Conservation (phyloP, 768 basidiomycete genomes). For the Leucogyrophana mollusca region DNA sequence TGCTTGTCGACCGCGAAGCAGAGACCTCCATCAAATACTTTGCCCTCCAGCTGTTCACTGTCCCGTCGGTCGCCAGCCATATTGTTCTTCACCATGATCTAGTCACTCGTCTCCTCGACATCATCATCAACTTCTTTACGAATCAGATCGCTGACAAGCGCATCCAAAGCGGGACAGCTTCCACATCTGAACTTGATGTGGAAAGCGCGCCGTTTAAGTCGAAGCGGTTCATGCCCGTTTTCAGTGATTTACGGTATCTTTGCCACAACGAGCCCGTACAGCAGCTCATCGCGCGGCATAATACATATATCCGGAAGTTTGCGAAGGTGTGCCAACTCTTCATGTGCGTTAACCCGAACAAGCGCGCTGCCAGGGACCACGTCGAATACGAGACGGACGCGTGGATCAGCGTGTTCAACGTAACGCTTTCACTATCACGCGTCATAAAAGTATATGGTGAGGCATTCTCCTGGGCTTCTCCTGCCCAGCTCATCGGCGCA, state of each 20-base stretch:
- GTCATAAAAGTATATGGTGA: constrained; percentile 90
- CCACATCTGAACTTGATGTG: constrained; percentile 55
- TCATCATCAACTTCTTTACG: constrained; percentile 91
- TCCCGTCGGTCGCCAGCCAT: constrained; percentile 79
- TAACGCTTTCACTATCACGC: constrained; percentile 85
- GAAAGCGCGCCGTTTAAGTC: constrained; percentile 89
- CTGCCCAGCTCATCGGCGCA: constrained; percentile 61
- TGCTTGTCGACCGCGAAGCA: constrained; percentile 89
- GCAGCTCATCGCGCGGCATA: constrained; percentile 67
- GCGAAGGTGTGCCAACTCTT: constrained; percentile 83
- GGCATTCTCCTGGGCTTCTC: constrained; percentile 61
- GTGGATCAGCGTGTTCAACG: constrained; percentile 96
- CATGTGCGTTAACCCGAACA: constrained; percentile 91
- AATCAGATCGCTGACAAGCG: constrained; percentile 79
- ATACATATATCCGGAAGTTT: constrained; percentile 68
- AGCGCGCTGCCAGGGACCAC: constrained; percentile 76
- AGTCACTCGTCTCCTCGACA: constrained; percentile 71
- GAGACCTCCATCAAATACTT: constrained; percentile 96
- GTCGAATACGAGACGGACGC: constrained; percentile 97
- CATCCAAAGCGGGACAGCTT: constrained; percentile 39
- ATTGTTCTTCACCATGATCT: constrained; percentile 74
- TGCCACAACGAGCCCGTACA: constrained; percentile 82
- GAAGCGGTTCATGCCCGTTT: constrained; percentile 94
- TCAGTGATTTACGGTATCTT: constrained; percentile 85
- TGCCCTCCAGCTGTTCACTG: constrained; percentile 89